phyloP scores from a whole-genome alignment of 192 early-diverging fungal species.

The Coemansia sp. region DNA sequence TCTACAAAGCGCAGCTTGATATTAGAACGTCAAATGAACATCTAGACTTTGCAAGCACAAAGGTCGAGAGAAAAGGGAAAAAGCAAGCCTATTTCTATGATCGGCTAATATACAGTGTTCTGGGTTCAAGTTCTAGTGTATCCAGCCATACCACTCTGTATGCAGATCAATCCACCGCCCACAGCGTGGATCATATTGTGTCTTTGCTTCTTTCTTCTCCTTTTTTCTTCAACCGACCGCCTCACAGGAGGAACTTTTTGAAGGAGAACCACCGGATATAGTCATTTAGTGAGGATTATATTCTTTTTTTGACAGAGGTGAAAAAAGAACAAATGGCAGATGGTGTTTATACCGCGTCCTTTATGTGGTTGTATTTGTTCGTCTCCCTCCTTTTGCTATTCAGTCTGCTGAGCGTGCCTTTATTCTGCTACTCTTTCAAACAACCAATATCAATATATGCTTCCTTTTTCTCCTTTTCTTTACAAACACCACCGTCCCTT shows the following conservation, averaged over 20 bases:
- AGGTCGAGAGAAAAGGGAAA: background rate
- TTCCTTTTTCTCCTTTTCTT: background rate
- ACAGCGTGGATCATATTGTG: constrained; percentile 7
- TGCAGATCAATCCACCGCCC: constrained; percentile 2
- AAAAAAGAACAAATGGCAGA: background rate
- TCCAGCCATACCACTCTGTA: background rate
- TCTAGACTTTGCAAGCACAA: background rate
- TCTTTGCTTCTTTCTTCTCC: background rate
- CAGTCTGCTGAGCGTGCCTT: background rate
- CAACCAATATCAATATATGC: background rate
- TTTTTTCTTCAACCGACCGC: background rate
- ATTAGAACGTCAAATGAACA: too few species aligned
- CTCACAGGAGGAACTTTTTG: background rate
- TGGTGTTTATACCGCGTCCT: background rate
- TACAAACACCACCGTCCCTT: background rate
- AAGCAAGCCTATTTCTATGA: background rate
- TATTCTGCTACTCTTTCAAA: background rate
- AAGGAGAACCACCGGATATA: background rate
- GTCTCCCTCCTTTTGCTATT: background rate
- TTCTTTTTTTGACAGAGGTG: background rate
- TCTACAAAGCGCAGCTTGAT: background rate
- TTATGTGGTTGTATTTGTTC: background rate
- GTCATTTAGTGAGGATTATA: background rate
- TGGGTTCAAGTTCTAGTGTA: background rate
- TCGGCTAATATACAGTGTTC: constrained; percentile 4